Evolutionary conservation across 2,329 filamentous ascomycete species (phyloP).

Genomic region (Coniella vitis): DNA sequence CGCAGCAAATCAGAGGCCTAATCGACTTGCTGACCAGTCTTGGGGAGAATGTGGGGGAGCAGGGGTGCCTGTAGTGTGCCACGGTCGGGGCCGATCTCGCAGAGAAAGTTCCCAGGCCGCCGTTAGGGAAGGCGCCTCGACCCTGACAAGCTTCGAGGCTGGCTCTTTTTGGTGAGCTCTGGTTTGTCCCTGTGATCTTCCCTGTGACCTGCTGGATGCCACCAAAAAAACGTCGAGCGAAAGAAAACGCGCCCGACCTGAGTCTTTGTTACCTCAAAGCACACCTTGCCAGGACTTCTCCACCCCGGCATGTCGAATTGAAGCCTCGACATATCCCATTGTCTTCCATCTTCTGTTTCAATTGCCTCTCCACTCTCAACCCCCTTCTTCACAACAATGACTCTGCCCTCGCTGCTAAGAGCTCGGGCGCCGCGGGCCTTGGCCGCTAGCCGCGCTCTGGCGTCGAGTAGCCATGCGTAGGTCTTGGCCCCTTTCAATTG

Average conservation of each 20-base stretch:
- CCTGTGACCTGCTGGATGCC: conserved; percentile 23
- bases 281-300: background rate
- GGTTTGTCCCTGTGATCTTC: conserved; percentile 24
- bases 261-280: conserved; percentile 9
- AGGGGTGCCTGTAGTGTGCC: background rate
- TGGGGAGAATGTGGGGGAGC: conserved; percentile 3
- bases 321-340: background rate
- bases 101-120: background rate
- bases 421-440: conserved; percentile 19
- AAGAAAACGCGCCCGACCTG: conserved; percentile 8
- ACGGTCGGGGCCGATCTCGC: conserved; percentile 16
- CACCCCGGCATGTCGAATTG: conserved; percentile 3
- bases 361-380: background rate
- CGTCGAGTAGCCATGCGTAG: conserved; percentile 19
- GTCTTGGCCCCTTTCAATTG: conserved; percentile 1
- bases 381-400: conserved; percentile 10
- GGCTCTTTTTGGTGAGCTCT: background rate
- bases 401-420: conserved; percentile 17
- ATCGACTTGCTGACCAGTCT: conserved; percentile 1
- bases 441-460: conserved; percentile 11
- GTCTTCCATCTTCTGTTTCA: background rate
- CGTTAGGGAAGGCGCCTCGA: background rate
- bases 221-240: conserved; percentile 2
- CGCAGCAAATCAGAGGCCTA: background rate
- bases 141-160: background rate